Evolutionary conservation across 352 stramenopile species (phyloP).

Genomic region (Phytophthora megakarya): DNA sequence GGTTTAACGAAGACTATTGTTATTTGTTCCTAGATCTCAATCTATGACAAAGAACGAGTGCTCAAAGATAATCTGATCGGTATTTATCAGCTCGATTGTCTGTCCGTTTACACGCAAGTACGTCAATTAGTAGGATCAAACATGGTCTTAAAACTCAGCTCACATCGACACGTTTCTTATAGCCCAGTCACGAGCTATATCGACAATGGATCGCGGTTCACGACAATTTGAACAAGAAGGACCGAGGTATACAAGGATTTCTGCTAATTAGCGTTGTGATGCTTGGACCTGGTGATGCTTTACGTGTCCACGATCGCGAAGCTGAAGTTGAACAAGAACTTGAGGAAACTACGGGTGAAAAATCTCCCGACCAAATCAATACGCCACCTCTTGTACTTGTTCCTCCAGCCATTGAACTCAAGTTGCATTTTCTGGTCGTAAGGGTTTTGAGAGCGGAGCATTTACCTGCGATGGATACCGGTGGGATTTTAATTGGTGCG

Average conservation of each 20-base stretch:
- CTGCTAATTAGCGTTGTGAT: slow-evolving; percentile 70
- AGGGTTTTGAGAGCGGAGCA: slow-evolving; percentile 82
- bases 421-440: slow-evolving; percentile 80
- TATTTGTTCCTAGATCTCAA: slow-evolving; percentile 46
- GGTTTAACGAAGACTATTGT: no score
- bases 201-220: slow-evolving; percentile 91
- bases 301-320: slow-evolving; percentile 72
- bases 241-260: slow-evolving; percentile 86
- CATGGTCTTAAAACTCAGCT: background rate
- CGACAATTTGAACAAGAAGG: slow-evolving; percentile 84
- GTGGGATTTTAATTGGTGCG: slow-evolving; percentile 28
- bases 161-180: background rate
- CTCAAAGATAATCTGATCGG: slow-evolving; percentile 86
- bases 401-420: slow-evolving; percentile 75
- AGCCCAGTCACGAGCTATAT: slow-evolving; percentile 88
- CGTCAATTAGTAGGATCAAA: no score
- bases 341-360: slow-evolving; percentile 19
- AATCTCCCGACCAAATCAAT: slow-evolving; percentile 5
- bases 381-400: slow-evolving; percentile 63
- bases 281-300: slow-evolving; percentile 69
- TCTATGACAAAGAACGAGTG: slow-evolving; percentile 78
- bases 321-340: slow-evolving; percentile 69
- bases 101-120: slow-evolving; percentile 77
- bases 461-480: slow-evolving; percentile 79
- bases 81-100: slow-evolving; percentile 80